phyloP scores from a whole-genome alignment of 352 stramenopile genomes.

The Phytophthora fragariaefolia region DNA sequence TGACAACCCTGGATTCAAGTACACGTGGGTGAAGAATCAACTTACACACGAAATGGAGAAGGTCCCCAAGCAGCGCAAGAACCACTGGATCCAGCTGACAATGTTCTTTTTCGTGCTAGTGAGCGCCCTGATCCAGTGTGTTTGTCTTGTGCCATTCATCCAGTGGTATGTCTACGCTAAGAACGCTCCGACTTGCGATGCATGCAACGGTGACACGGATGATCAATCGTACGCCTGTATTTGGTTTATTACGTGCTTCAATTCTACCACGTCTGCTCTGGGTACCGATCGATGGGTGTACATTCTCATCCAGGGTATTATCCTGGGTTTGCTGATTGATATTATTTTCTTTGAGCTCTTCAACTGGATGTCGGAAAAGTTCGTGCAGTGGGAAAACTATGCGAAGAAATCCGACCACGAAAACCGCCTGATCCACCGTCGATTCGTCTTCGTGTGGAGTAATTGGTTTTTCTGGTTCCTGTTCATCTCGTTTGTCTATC shows the following conservation, averaged over 20 bases:
- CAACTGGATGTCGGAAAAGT: constrained; percentile 89
- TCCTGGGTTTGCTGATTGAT: constrained; percentile 86
- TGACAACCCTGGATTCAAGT: constrained; percentile 86
- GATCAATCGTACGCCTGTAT: constrained; percentile 68
- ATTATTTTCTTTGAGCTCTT: constrained; percentile 92
- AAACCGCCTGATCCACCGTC: constrained; percentile 85
- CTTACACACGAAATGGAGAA: constrained; percentile 92
- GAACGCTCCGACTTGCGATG: constrained; percentile 75
- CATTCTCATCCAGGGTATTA: constrained; percentile 86
- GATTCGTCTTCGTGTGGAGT: constrained; percentile 92
- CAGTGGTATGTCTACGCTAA: constrained; percentile 92
- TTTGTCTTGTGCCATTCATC: constrained; percentile 88
- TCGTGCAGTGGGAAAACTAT: constrained; percentile 90
- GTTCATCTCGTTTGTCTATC: constrained; percentile 91
- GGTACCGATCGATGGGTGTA: constrained; percentile 91
- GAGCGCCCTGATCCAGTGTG: constrained; percentile 76
- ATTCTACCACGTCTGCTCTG: constrained; percentile 67
- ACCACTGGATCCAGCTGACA: constrained; percentile 86
- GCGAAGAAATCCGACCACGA: constrained; percentile 88
- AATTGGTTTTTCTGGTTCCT: constrained; percentile 94
- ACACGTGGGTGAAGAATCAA: constrained; percentile 87
- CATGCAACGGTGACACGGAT: constrained; percentile 55
- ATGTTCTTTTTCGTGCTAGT: constrained; percentile 88
- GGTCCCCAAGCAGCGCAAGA: constrained; percentile 81
- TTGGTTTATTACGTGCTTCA: constrained; percentile 88